phyloP scores from a whole-genome alignment of 768 basidiomycete genomes.

The Obba rivulosa region DNA sequence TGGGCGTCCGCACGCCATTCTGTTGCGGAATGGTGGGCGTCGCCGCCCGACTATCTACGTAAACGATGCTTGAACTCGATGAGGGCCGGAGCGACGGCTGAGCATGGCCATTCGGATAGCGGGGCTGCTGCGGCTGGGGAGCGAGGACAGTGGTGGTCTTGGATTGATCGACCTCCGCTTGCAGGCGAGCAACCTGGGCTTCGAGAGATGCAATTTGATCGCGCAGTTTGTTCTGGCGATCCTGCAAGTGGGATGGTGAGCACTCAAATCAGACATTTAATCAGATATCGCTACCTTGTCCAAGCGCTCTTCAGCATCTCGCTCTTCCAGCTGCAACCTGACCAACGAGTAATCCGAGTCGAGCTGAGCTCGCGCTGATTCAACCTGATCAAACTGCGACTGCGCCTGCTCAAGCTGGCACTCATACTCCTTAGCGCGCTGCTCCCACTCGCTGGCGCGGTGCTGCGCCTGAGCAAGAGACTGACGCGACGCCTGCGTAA shows the following conservation, averaged over 20 bases:
- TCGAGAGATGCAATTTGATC: constrained; percentile 65
- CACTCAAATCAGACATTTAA: not conserved
- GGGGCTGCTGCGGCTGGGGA: constrained; percentile 34
- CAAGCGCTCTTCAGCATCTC: constrained; percentile 64
- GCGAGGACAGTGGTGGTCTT: constrained; percentile 24
- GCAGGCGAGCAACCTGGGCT: constrained; percentile 49
- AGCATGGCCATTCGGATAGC: constrained; percentile 32
- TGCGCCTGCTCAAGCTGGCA: constrained; percentile 52
- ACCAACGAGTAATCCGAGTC: constrained; percentile 66
- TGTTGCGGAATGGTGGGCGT: constrained; percentile 40
- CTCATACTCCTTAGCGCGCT: constrained; percentile 67
- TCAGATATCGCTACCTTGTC: constrained; percentile 43
- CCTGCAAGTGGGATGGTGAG: constrained; percentile 38
- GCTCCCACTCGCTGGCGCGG: constrained; percentile 78
- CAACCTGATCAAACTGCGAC: constrained; percentile 60
- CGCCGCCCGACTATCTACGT: constrained; percentile 42
- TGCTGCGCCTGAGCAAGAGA: constrained; percentile 69
- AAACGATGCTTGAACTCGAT: constrained; percentile 66
- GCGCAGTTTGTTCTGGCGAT: constrained; percentile 62
- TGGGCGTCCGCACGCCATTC: too few species aligned
- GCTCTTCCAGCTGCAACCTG: constrained; percentile 71
- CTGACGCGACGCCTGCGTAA: constrained; percentile 52
- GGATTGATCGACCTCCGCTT: constrained; percentile 52
- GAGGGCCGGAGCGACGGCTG: constrained; percentile 59
- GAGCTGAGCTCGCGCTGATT: constrained; percentile 58